Conservation (phyloP, 2,329 filamentous ascomycete genomes). For the Aspergillus spinulosporus region DNA sequence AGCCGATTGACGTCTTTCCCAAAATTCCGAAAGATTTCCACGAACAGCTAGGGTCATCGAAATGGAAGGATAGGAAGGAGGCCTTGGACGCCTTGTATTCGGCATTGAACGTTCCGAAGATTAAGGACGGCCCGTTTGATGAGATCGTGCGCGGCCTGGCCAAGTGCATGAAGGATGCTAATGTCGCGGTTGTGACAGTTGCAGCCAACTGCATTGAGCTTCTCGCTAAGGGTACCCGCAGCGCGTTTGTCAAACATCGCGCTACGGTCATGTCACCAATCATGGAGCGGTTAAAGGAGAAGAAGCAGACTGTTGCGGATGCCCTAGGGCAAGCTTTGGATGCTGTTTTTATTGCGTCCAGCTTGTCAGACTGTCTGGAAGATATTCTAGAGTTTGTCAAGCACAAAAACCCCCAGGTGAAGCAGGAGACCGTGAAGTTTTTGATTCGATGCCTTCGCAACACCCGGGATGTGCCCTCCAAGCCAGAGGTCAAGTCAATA, state of each 20-base stretch:
- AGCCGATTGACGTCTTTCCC: constrained; percentile 80
- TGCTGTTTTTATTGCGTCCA: constrained; percentile 64
- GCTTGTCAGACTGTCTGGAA: constrained; percentile 81
- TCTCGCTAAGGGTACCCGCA: constrained; percentile 80
- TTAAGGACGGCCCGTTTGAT: constrained; percentile 86
- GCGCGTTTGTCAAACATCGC: constrained; percentile 77
- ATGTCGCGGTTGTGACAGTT: constrained; percentile 88
- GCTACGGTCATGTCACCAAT: constrained; percentile 80
- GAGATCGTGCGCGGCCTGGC: constrained; percentile 82
- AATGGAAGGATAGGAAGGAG: constrained; percentile 99
- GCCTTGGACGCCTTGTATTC: constrained; percentile 78
- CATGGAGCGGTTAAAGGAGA: constrained; percentile 95
- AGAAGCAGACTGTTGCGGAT: constrained; percentile 86
- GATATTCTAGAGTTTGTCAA: constrained; percentile 81
- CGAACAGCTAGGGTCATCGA: constrained; percentile 82
- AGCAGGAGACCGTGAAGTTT: constrained; percentile 92
- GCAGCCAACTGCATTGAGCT: constrained; percentile 91
- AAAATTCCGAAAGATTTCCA: constrained; percentile 80
- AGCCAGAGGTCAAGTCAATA: constrained; percentile 78
- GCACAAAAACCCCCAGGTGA: constrained; percentile 97
- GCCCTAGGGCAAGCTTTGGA: constrained; percentile 85
- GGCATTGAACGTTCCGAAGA: constrained; percentile 78
- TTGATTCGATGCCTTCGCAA: constrained; percentile 83
- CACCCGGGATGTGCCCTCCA: constrained; percentile 78
- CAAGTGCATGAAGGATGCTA: constrained; percentile 98